Base-by-base conservation (phyloP, 164 flowering plant genomes). In the Annona squamosa region DNA sequence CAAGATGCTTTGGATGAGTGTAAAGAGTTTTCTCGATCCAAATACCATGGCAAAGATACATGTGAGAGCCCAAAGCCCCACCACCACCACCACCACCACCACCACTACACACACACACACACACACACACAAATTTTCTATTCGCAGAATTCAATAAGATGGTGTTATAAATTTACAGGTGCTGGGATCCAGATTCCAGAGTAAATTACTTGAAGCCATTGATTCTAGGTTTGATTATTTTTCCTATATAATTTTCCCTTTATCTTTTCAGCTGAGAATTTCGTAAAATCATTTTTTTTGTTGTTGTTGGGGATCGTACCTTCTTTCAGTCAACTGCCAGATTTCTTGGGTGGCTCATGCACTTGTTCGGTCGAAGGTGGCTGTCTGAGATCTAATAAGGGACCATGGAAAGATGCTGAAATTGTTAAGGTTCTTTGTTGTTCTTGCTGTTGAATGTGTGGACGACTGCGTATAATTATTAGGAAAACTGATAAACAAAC, bases 311-410 rank as follows among this genome's bases (percentile, higher is more conserved):
- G n/a, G 16, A 12, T 48, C 68, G 66, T 70, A 72, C 71, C 37
- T 57, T 66, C 26, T 63, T 78, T 63, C 93, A 95, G 99, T 79
- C 92, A 95, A 75, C 84, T 95, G 81, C 99, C 99, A 71, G 99
- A 93, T 75, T 95, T 95, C 82, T 79, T 95, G 76, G 98, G 99
- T 76, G 99, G 99, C 67, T 83, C 97, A 41, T 95, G 99, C 78
- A 77, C 86, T 45, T 95, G 99, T 78, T 63, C 87, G 65, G 78
- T 68, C 46, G 92, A 90, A 73, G 97, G 97, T 79, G 98, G 98
- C 42, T 95, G 99, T 82, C 91, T 95, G 48, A 75, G 88, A 68
- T 89, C 97, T 65, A 86, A 90, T 63, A 90, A 85, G 74, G 99
- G 99, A 72, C 99, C 99, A 26, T 95, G 99, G 99, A 87, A 82